phyloP scores from a whole-genome alignment of 116 monocot genomes.

The Posidonia oceanica region DNA sequence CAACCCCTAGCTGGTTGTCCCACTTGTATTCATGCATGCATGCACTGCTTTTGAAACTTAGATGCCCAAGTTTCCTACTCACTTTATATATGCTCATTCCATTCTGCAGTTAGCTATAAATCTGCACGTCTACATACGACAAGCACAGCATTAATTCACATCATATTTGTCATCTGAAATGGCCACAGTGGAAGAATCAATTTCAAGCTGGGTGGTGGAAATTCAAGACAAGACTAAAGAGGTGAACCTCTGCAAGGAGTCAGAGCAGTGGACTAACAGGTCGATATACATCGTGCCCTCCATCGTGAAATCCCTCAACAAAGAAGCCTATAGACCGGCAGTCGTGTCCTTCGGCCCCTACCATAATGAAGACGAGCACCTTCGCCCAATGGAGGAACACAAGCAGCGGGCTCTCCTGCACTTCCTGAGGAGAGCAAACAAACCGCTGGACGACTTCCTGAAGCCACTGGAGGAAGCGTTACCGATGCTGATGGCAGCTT shows the following conservation, averaged over 20 bases:
- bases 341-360: constrained; percentile 74
- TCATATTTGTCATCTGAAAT: neutral
- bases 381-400: constrained; percentile 61
- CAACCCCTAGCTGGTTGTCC: neutral
- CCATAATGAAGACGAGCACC: constrained; percentile 40
- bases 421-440: constrained; percentile 10
- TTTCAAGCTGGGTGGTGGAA: constrained; percentile 36
- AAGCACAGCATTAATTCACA: neutral
- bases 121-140: neutral
- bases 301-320: constrained; percentile 60
- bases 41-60: neutral
- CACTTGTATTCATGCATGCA: too few species aligned
- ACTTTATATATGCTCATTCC: neutral
- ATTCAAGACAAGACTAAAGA: constrained; percentile 18
- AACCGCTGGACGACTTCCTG: constrained; percentile 9
- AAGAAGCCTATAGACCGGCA: constrained; percentile 42
- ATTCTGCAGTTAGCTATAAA: neutral
- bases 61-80: neutral
- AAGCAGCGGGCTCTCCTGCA: constrained; percentile 52
- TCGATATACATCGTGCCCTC: constrained; percentile 56
- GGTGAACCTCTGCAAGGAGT: constrained; percentile 18
- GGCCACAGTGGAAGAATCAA: neutral
- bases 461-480: constrained; percentile 6
- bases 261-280: constrained; percentile 34
- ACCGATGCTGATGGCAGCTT: constrained; percentile 12